Evolutionary conservation across 116 monocot species (phyloP).

Genomic region (Trichopus zeylanicus): DNA sequence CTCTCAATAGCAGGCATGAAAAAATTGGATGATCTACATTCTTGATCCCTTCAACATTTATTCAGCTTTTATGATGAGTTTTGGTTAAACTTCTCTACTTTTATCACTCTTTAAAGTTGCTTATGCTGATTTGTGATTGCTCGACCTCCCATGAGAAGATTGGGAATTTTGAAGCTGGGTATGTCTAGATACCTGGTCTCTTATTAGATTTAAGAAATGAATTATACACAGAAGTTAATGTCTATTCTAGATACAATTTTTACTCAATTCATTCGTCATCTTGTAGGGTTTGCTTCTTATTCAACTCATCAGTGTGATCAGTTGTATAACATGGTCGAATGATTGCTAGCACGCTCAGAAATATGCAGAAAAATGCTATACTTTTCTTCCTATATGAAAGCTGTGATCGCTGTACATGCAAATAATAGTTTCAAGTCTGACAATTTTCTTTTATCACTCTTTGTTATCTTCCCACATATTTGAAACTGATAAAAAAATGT

Average conservation of each 20-base stretch:
- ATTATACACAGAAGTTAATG: no score
- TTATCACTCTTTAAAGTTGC: background rate
- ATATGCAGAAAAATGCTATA: slow-evolving; percentile 60
- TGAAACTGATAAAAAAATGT: slow-evolving; percentile 1
- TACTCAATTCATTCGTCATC: background rate
- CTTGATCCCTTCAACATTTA: slow-evolving; percentile 52
- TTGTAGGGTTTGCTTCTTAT: slow-evolving; percentile 82
- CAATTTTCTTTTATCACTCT: no score
- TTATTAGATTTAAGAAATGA: no score
- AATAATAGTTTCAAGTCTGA: no score
- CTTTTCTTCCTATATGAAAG: background rate
- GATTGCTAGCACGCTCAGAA: slow-evolving; percentile 50
- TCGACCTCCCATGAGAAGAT: slow-evolving; percentile 45
- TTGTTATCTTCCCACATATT: background rate
- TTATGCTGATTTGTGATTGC: slow-evolving; percentile 1
- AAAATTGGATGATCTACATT: slow-evolving; percentile 58
- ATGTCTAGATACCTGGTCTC: no score
- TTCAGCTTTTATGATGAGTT: slow-evolving; percentile 75
- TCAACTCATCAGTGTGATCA: slow-evolving; percentile 81
- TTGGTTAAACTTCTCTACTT: background rate
- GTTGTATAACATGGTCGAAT: slow-evolving; percentile 80
- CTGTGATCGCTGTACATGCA: no score
- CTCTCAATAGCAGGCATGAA: slow-evolving; percentile 56
- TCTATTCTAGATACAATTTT: background rate
- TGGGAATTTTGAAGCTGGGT: slow-evolving; percentile 88